These are phyloP conservation scores for Epichloe baconii DNA, from an alignment of 2,329 filamentous ascomycete species.

Conservation along the genomic window DNA sequence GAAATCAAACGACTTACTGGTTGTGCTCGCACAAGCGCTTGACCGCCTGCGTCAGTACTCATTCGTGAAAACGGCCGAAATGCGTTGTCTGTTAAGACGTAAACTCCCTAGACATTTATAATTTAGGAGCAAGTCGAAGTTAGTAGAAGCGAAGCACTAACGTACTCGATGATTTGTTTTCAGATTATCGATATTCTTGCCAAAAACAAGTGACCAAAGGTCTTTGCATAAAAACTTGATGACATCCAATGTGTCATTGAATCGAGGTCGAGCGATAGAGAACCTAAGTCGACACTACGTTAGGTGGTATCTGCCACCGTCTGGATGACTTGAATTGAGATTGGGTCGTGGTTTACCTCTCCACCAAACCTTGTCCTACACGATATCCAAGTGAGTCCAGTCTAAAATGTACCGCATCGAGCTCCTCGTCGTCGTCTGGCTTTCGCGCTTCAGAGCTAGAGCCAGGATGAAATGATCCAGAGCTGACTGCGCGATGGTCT, in stretches of 20 bases:
- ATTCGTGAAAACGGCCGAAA: slow-evolving; percentile 85
- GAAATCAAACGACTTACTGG: slow-evolving; percentile 44
- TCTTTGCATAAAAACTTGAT: slow-evolving; percentile 99
- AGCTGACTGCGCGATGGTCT: slow-evolving; percentile 10
- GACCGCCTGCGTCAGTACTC: slow-evolving; percentile 66
- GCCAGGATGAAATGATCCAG: slow-evolving; percentile 10
- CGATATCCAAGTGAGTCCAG: slow-evolving; percentile 79
- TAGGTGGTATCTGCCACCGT: not conserved
- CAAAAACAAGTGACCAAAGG: slow-evolving; percentile 85
- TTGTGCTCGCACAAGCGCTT: slow-evolving; percentile 63
- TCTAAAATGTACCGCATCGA: slow-evolving; percentile 74
- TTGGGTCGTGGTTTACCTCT: slow-evolving; percentile 47
- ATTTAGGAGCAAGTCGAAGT: not conserved
- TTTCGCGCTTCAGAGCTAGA: slow-evolving; percentile 12
- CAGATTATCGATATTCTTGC: slow-evolving; percentile 95
- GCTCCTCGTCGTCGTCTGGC: slow-evolving; percentile 62
- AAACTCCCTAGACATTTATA: slow-evolving; percentile 56
- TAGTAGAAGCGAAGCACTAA: not conserved
- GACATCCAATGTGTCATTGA: slow-evolving; percentile 82
- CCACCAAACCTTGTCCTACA: slow-evolving; percentile 82
- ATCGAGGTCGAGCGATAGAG: slow-evolving; percentile 71
- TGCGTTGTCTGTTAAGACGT: slow-evolving; percentile 84
- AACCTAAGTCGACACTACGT: slow-evolving; percentile 39
- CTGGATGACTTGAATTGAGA: not conserved
- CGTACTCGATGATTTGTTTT: slow-evolving; percentile 89